phyloP scores from a whole-genome alignment of 2,329 filamentous ascomycete genomes.

The Fusarium sp. region DNA sequence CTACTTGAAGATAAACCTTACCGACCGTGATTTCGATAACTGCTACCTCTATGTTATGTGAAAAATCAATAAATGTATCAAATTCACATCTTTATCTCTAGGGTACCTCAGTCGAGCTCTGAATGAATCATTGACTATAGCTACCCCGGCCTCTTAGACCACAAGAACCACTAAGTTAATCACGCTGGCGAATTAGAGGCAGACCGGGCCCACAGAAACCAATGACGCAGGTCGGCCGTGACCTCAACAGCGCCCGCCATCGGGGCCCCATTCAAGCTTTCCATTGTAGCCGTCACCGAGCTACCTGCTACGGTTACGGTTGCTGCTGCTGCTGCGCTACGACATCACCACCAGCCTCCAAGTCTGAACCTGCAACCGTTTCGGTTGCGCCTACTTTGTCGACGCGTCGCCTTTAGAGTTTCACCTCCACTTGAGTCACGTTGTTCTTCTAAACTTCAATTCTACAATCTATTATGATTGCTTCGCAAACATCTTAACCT shows the following conservation, averaged over 20 bases:
- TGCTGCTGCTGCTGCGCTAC: conserved; percentile 1
- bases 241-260: conserved; percentile 20
- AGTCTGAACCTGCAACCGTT: conserved; percentile 18
- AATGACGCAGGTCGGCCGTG: conserved; percentile 39
- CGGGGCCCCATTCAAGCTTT: conserved; percentile 15
- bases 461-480: conserved; percentile 26
- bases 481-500: conserved; percentile 7
- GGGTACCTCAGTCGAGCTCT: background rate
- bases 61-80: background rate
- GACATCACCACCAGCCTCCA: conserved; percentile 24
- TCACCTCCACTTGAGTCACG: background rate
- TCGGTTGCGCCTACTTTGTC: conserved; percentile 19
- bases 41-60: background rate
- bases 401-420: conserved; percentile 24
- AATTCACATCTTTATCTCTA: background rate
- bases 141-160: conserved; percentile 3
- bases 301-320: background rate
- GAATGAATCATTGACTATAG: conserved; percentile 31
- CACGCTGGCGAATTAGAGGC: conserved; percentile 25
- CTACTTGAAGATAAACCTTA: background rate
- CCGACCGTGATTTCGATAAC: background rate
- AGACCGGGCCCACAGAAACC: background rate
- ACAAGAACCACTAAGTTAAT: conserved; percentile 17
- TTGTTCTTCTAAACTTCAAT: conserved; percentile 4
- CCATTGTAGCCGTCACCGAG: conserved; percentile 26